Conservation (phyloP, 257 asterid genomes). For the Cynanchum wilfordii region DNA sequence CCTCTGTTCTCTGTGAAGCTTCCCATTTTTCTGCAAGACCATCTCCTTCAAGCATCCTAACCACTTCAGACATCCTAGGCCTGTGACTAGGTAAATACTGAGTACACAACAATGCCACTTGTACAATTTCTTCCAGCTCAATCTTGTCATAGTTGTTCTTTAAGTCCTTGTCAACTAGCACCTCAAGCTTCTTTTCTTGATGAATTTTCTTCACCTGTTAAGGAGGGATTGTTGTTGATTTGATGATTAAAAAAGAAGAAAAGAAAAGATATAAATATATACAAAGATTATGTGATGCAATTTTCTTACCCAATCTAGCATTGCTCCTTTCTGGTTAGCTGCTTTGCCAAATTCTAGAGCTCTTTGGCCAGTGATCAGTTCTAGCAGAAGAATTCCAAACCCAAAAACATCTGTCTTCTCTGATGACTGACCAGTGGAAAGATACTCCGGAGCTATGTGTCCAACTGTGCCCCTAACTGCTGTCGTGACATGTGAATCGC, state of each 20-base stretch:
- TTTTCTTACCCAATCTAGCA: slow-evolving; percentile 91
- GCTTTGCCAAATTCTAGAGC: slow-evolving; percentile 92
- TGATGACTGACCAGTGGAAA: slow-evolving; percentile 96
- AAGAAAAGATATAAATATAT: too few relatives aligned
- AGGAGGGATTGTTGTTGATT: not conserved
- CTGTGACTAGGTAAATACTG: slow-evolving; percentile 79
- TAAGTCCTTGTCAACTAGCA: slow-evolving; percentile 68
- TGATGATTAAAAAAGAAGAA: too few relatives aligned
- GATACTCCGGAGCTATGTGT: slow-evolving; percentile 90
- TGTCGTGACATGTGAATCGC: slow-evolving; percentile 84
- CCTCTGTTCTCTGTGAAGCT: slow-evolving; percentile 76
- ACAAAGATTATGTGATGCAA: not conserved
- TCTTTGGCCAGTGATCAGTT: slow-evolving; percentile 89
- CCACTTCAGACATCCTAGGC: slow-evolving; percentile 96
- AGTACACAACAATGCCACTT: slow-evolving; percentile 86
- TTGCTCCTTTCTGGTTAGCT: slow-evolving; percentile 82
- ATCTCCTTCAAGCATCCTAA: slow-evolving; percentile 93
- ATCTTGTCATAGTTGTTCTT: slow-evolving; percentile 55
- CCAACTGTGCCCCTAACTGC: slow-evolving; percentile 99
- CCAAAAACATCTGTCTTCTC: slow-evolving; percentile 97
- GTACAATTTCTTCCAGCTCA: slow-evolving; percentile 88
- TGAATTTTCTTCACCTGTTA: slow-evolving; percentile 80
- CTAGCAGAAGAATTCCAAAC: slow-evolving; percentile 81
- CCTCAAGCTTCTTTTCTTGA: slow-evolving; percentile 80
- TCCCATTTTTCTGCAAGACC: slow-evolving; percentile 99